phyloP scores from a whole-genome alignment of 2,329 filamentous ascomycete species.

The Claviceps pazoutovae region DNA sequence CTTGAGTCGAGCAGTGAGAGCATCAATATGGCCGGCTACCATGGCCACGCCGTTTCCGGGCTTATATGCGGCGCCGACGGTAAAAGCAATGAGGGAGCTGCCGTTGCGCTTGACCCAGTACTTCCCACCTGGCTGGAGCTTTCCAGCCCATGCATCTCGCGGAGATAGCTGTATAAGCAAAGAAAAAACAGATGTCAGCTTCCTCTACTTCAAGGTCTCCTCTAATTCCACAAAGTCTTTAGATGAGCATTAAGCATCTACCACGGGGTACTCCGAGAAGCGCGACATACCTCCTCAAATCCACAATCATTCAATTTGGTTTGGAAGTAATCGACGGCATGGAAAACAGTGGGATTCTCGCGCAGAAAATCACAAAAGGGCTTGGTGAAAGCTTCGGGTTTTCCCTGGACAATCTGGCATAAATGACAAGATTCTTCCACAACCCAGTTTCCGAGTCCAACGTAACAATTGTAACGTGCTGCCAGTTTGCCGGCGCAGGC shows the following conservation, averaged over 20 bases:
- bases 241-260: too few relatives aligned
- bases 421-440: conserved; percentile 18
- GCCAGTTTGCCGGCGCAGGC: conserved; percentile 23
- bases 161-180: conserved; percentile 47
- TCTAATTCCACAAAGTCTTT: too few relatives aligned
- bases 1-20: conserved; percentile 80
- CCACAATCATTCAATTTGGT: conserved; percentile 56
- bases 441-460: not conserved
- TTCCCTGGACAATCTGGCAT: conserved; percentile 25
- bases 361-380: conserved; percentile 81
- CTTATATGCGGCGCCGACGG: conserved; percentile 65
- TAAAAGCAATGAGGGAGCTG: conserved; percentile 73
- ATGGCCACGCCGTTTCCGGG: conserved; percentile 79
- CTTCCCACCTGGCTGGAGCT: conserved; percentile 66
- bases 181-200: not conserved
- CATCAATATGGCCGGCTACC: conserved; percentile 85
- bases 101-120: conserved; percentile 83
- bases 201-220: not conserved
- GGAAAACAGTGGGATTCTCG: conserved; percentile 85
- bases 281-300: conserved; percentile 48
- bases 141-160: conserved; percentile 60
- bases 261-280: too few relatives aligned
- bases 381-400: conserved; percentile 57
- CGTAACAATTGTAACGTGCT: conserved; percentile 1
- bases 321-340: conserved; percentile 70